Evolutionary conservation across 768 basidiomycete species (phyloP), one percentile per base, ranked within the genome.

Genomic region (Clavaria fumosa): DNA sequence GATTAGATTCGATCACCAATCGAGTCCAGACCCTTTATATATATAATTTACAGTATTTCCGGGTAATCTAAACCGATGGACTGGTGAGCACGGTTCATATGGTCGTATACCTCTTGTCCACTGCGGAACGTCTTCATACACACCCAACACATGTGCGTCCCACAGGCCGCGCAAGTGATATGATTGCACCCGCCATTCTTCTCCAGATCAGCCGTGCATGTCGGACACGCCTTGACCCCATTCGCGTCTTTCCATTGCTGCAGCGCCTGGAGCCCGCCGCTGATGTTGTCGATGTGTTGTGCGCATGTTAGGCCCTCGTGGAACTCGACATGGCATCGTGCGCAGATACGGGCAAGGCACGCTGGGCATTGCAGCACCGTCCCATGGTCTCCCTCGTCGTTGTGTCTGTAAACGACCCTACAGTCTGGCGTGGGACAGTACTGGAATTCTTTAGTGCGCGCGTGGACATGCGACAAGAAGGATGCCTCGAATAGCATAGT

Each of bases 331-430:
- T 66, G 55, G 46, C 82, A 85, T 24, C 61, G 53, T 0, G 77
- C 59, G 48, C 82, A 85, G 33, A 84, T 78, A n/a, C 72, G 66
- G 4, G 64, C 48, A 12, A 80, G 63, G 48, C 82, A 85, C 2
- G 73, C 71, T 1, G 78, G 79, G 37, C 82, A 85, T 38, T 75
- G 75, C 23, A 83, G 52, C 6, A 69, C 58, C 4, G 66, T 60
- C 15, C 68, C 69, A 7, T 52, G 53, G 1, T 66, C 57, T 0
- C 64, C 47, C n/a, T n/a, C n/a, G n/a, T n/a, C n/a, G n/a, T n/a
- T n/a, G 24, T 39, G 40, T 22, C 63, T 54, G 48, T 71, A 70
- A 12, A 73, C 57, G 9, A 62, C 58, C 30, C 60, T 46, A 45
- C 75, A 78, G 35, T 64, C 55, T 3, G 64, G 54, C 2, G 67